Evolutionary conservation across 805 yeast genomes (phyloP), one percentile per base, ranked within the genome.

Genomic region (Candida maltosa): DNA sequence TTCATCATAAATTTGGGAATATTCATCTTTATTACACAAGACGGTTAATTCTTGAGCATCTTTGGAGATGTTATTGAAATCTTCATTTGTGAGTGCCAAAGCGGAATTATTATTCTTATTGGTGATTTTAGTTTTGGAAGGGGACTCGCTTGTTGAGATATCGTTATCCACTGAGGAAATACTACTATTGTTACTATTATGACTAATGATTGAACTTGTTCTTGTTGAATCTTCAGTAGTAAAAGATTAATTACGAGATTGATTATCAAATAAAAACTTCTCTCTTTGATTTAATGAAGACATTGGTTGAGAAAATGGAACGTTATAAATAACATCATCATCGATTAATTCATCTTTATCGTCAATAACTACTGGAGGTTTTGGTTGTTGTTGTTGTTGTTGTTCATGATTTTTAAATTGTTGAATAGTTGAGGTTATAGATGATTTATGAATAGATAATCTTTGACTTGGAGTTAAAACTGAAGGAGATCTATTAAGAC

Each of bases 271-370:
- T 10, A 41, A 42, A 10, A 56, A 53, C 31, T 53, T 58, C 42
- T 70, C 69, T 31, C 57, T 56, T 14, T 58, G 57, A n/a, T 28
- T 28, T 12, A 65, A 43, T 9, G 69, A 55, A 5, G 54, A 62
- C 14, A 80, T 55, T 0, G 83, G 71, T 31, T 76, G 80, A 0
- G 83, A 69, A 34, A 77, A 56, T 3, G 88, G 88, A 14, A 82
- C 83, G 46, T 82, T 80, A 56, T 64, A 81, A 39, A 80, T 73
- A 23, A 26, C 11, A 28, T 69, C 76, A 12, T 39, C 46, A 22
- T 43, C 46, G 12, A 45, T 40, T 18, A 33, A 26, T 18, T 39
- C 43, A 17, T 47, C 51, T 26, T 38, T 37, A 27, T 38, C 44
- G 20, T 46, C 46, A 11, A 41, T 37, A 3, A 32, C 10, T 10